These are phyloP conservation scores for Malassezia cuniculi DNA, from an alignment of 1,284 basidiomycete species.

Conservation along the genomic window DNA sequence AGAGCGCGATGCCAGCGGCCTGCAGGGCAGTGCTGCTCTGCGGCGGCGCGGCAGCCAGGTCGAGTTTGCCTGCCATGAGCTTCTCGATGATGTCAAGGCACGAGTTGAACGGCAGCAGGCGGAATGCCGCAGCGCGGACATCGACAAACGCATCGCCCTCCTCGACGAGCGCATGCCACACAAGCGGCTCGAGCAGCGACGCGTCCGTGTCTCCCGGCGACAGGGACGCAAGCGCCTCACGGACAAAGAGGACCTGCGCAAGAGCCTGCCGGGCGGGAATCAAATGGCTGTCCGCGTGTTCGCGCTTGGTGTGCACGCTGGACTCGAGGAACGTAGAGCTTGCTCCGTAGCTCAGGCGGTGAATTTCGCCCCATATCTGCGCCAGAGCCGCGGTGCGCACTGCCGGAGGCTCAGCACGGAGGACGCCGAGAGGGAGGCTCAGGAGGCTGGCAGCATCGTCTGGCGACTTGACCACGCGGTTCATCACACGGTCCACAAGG, in stretches of 20 bases:
- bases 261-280: conserved; percentile 26
- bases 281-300: conserved; percentile 31
- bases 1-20: neutral
- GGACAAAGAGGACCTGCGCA: conserved; percentile 27
- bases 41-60: conserved; percentile 4
- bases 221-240: conserved; percentile 20
- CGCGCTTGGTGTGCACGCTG: conserved; percentile 20
- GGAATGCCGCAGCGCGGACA: conserved; percentile 23
- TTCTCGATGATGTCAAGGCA: conserved; percentile 18
- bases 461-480: conserved; percentile 59
- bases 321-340: conserved; percentile 32
- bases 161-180: conserved; percentile 9
- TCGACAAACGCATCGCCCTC: conserved; percentile 4
- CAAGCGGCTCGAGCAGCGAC: neutral
- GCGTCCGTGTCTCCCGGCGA: neutral
- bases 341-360: conserved; percentile 22
- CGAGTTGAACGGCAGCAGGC: conserved; percentile 21
- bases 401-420: conserved; percentile 52
- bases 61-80: conserved; percentile 17
- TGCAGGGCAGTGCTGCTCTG: too few relatives aligned
- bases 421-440: conserved; percentile 54
- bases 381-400: conserved; percentile 51
- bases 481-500: conserved; percentile 64
- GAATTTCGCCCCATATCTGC: conserved; percentile 27
- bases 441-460: conserved; percentile 46